phyloP scores from a whole-genome alignment of 1,284 basidiomycete genomes.

The Cryptococcus amylolentus region DNA sequence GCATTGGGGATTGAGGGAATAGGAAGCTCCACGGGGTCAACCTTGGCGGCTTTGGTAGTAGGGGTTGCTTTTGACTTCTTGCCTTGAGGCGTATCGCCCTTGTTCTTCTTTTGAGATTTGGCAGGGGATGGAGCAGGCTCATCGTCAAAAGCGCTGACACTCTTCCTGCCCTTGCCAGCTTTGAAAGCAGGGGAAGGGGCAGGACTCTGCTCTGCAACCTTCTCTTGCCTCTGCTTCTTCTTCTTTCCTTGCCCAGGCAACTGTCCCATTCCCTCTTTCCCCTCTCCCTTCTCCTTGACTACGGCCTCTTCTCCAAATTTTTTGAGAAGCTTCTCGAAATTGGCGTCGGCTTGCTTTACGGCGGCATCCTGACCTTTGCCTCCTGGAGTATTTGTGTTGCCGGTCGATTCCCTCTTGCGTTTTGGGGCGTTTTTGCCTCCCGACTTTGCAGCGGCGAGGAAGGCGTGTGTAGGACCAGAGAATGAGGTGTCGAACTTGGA shows the following conservation, averaged over 20 bases:
- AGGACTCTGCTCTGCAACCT: conserved; percentile 1
- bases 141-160: neutral
- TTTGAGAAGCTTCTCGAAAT: conserved; percentile 73
- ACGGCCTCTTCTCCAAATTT: conserved; percentile 54
- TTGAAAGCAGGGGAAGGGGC: too few species aligned
- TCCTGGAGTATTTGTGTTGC: conserved; percentile 22
- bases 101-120: neutral
- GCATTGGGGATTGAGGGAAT: conserved; percentile 15
- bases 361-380: conserved; percentile 49
- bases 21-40: conserved; percentile 26
- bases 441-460: neutral
- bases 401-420: conserved; percentile 56
- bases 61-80: conserved; percentile 1
- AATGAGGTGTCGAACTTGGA: conserved; percentile 37
- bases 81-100: neutral
- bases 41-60: neutral
- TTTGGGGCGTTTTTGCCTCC: conserved; percentile 51
- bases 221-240: neutral
- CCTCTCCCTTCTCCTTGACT: conserved; percentile 21
- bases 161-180: conserved; percentile 3
- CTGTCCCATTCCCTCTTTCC: conserved; percentile 20
- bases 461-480: conserved; percentile 13
- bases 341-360: conserved; percentile 56
- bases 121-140: neutral
- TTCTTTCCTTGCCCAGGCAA: conserved; percentile 2